These are phyloP conservation scores for Lachancea kluyveri DNA, from an alignment of 805 yeast species.

Conservation along the genomic window DNA sequence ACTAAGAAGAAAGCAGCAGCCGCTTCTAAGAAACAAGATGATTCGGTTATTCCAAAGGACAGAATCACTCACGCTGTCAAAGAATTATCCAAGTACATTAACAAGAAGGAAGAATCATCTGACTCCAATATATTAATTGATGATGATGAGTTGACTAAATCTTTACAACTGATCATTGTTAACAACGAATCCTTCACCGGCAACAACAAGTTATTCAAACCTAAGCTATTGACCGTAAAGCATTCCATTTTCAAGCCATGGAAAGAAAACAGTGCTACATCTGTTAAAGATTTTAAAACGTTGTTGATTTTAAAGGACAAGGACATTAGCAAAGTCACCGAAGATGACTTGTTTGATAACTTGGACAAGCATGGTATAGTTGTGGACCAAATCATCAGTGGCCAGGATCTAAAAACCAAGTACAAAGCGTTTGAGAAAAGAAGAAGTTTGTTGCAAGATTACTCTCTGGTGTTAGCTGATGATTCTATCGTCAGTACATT, in stretches of 20 bases:
- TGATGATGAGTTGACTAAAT: slow-evolving; percentile 39
- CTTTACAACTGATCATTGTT: slow-evolving; percentile 55
- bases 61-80: slow-evolving; percentile 46
- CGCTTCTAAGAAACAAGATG: slow-evolving; percentile 8
- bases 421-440: slow-evolving; percentile 86
- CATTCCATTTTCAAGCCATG: slow-evolving; percentile 27
- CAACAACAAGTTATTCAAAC: slow-evolving; percentile 49
- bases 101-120: slow-evolving; percentile 30
- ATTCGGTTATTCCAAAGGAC: slow-evolving; percentile 22
- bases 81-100: slow-evolving; percentile 59
- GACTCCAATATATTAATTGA: slow-evolving; percentile 50
- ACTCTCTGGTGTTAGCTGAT: slow-evolving; percentile 78
- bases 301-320: slow-evolving; percentile 35
- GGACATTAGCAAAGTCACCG: slow-evolving; percentile 29
- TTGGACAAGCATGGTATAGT: slow-evolving; percentile 38
- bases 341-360: slow-evolving; percentile 60
- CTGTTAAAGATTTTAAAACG: slow-evolving; percentile 32
- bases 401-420: slow-evolving; percentile 70
- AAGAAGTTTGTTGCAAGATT: slow-evolving; percentile 61
- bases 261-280: slow-evolving; percentile 26
- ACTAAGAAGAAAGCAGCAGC: slow-evolving; percentile 13
- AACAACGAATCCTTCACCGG: slow-evolving; percentile 57
- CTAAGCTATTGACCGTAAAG: slow-evolving; percentile 40
- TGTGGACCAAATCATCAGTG: slow-evolving; percentile 52
- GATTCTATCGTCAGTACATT: slow-evolving; percentile 72